A percentile compares a stretch with the other conserved stretches of the same genome.
Evolutionary conservation across 139 green algal genomes (phyloP).

Genomic region (Choricystis sp.): DNA sequence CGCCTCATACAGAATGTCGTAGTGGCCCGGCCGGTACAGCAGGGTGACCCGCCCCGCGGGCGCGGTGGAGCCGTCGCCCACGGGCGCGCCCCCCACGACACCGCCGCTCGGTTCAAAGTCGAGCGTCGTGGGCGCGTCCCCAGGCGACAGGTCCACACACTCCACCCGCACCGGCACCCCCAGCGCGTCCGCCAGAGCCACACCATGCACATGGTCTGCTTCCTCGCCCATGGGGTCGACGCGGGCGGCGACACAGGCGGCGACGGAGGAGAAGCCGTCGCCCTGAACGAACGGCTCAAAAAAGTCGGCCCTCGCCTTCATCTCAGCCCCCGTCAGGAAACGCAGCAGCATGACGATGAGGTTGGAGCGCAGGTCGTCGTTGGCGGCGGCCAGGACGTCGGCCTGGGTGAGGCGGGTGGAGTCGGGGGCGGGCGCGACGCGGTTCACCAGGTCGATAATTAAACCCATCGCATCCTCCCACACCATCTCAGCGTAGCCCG

Average conservation of each 20-base stretch:
- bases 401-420: neutral
- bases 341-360: neutral
- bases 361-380: neutral
- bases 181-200: constrained; percentile 77
- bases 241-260: constrained; percentile 38
- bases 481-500: neutral
- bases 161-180: constrained; percentile 62
- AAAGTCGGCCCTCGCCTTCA: neutral
- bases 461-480: neutral
- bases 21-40: constrained; percentile 60
- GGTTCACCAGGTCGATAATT: neutral
- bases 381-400: neutral
- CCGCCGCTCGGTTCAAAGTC: too few relatives aligned
- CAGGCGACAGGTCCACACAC: constrained; percentile 48
- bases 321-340: neutral
- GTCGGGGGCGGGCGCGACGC: neutral
- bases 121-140: constrained; percentile 4
- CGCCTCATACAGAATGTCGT: constrained; percentile 44
- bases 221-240: constrained; percentile 86
- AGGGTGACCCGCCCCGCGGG: constrained; percentile 22
- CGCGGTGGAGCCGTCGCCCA: constrained; percentile 5
- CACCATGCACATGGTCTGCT: constrained; percentile 83
- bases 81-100: neutral
- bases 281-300: neutral
- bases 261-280: constrained; percentile 11